A percentile compares a stretch with the other conserved stretches of the same genome.
Conservation (phyloP, 1,284 basidiomycete genomes). For the Pseudozyma flocculosa region DNA sequence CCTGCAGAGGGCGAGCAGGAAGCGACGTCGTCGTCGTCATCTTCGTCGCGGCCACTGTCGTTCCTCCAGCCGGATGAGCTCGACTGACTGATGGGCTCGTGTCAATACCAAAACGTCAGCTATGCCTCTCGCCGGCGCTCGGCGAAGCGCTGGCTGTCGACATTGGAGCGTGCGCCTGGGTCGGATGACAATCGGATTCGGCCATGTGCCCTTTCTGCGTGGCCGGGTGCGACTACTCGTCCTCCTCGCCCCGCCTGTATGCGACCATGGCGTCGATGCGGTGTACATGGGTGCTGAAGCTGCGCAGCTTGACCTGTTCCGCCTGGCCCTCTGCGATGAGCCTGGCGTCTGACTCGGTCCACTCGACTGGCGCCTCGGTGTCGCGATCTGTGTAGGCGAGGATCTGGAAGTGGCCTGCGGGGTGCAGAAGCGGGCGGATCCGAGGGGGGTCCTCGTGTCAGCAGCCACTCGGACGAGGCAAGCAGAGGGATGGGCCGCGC, state of each 20-base stretch:
- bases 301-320: slow-evolving; percentile 76
- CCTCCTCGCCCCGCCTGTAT: slow-evolving; percentile 58
- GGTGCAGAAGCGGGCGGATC: too few relatives aligned
- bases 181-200: too few relatives aligned
- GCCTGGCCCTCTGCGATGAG: slow-evolving; percentile 93
- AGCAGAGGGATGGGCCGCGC: neutral
- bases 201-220: too few relatives aligned
- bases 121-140: too few relatives aligned
- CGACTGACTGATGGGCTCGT: slow-evolving; percentile 14
- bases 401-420: slow-evolving; percentile 74
- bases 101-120: too few relatives aligned
- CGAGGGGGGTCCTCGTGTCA: too few relatives aligned
- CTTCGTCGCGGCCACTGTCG: too few relatives aligned
- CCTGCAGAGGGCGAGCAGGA: neutral
- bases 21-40: neutral
- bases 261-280: slow-evolving; percentile 60
- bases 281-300: slow-evolving; percentile 60
- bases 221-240: too few relatives aligned
- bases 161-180: too few relatives aligned
- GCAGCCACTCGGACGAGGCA: neutral
- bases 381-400: slow-evolving; percentile 73
- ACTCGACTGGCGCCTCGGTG: slow-evolving; percentile 82
- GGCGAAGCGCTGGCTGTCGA: too few relatives aligned
- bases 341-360: slow-evolving; percentile 91
- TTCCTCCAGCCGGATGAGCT: slow-evolving; percentile 31